Conservation (phyloP, 2,329 filamentous ascomycete species). For the Ophiocordyceps camponoti-floridani region DNA sequence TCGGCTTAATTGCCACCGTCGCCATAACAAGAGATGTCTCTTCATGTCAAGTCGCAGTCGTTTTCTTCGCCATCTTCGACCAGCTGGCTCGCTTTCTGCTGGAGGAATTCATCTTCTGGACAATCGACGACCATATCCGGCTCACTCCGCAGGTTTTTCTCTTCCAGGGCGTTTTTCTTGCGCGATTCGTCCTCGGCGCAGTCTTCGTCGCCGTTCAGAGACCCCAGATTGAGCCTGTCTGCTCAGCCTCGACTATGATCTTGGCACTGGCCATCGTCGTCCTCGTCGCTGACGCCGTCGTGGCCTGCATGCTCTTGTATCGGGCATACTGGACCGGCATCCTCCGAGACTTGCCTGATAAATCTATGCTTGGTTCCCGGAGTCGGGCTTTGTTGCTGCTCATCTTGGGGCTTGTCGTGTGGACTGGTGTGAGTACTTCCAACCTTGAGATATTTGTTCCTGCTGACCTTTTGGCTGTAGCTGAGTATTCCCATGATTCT, state of each 20-base stretch:
- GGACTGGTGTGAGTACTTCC: conserved; percentile 30
- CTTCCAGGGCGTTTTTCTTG: conserved; percentile 26
- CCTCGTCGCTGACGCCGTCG: conserved; percentile 24
- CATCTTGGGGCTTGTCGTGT: conserved; percentile 27
- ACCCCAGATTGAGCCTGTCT: conserved; percentile 31
- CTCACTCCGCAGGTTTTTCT: conserved; percentile 19
- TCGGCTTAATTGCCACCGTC: conserved; percentile 30
- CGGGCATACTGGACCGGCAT: conserved; percentile 20
- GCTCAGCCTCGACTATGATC: conserved; percentile 27
- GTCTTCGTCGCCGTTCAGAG: conserved; percentile 36
- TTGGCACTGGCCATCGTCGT: conserved; percentile 25
- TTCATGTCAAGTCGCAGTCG: conserved; percentile 32
- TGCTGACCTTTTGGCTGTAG: conserved; percentile 10
- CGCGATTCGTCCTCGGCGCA: conserved; percentile 32
- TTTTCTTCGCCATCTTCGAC: conserved; percentile 36
- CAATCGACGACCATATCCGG: conserved; percentile 20
- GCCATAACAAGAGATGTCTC: conserved; percentile 22
- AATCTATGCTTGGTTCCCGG: conserved; percentile 9
- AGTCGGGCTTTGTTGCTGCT: conserved; percentile 23
- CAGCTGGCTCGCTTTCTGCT: conserved; percentile 34
- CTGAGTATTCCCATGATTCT: conserved; percentile 32
- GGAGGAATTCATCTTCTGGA: conserved; percentile 36
- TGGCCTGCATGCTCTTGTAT: conserved; percentile 23
- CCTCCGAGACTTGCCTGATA: conserved; percentile 13
- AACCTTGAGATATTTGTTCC: background rate